Evolutionary conservation across 2,329 filamentous ascomycete genomes (phyloP).

Genomic region (Penicillium rolfsii): DNA sequence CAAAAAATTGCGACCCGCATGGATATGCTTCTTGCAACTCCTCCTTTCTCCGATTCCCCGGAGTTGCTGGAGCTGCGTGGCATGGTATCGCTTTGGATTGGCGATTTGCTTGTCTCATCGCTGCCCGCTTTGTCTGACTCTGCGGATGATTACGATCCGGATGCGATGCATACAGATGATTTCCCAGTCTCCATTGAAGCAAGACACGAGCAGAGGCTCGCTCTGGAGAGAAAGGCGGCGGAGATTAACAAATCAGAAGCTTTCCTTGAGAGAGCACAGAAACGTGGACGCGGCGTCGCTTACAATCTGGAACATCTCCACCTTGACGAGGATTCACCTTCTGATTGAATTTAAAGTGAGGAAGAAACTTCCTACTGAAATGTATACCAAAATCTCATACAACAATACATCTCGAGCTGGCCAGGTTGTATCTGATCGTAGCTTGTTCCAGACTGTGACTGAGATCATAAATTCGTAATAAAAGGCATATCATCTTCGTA

Average conservation of each 20-base stretch:
- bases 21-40: constrained; percentile 69
- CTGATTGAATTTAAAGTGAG: neutral
- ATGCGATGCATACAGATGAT: constrained; percentile 27
- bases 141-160: constrained; percentile 19
- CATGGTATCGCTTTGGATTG: constrained; percentile 75
- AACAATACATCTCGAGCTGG: neutral
- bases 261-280: constrained; percentile 40
- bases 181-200: constrained; percentile 34
- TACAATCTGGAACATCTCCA: constrained; percentile 37
- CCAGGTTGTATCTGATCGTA: neutral
- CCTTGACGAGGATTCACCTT: constrained; percentile 29
- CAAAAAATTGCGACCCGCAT: constrained; percentile 68
- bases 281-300: constrained; percentile 36
- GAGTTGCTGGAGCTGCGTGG: constrained; percentile 72
- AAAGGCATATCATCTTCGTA: neutral
- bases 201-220: constrained; percentile 38
- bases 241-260: constrained; percentile 40
- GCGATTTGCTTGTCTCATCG: constrained; percentile 60
- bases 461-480: neutral
- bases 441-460: neutral
- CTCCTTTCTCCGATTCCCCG: constrained; percentile 70
- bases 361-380: too few species aligned
- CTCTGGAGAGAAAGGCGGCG: constrained; percentile 37
- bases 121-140: constrained; percentile 27
- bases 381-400: neutral